Percentiles rank a stretch among this genome's conserved stretches.
Evolutionary conservation across 805 yeast species (phyloP).

Genomic region (Brettanomyces naardenensis): DNA sequence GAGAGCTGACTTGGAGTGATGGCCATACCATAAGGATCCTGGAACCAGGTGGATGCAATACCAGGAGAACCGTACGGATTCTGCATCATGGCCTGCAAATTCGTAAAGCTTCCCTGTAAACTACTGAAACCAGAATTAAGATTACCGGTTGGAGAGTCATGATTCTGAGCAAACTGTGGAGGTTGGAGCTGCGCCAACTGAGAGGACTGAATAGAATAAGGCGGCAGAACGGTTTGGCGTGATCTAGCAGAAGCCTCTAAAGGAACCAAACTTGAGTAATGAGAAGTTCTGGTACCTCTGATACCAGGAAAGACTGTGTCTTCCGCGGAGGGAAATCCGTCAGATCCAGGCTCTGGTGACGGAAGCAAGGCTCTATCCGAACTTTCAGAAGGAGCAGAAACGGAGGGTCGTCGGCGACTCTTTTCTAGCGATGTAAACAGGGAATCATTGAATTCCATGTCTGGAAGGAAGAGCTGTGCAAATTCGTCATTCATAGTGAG

Average conservation of each 20-base stretch:
- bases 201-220: too few species aligned
- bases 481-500: constrained; percentile 7
- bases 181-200: too few species aligned
- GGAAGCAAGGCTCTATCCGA: background rate
- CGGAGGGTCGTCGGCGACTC: background rate
- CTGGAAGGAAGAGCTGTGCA: constrained; percentile 8
- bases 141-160: too few species aligned
- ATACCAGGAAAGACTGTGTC: background rate
- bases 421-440: background rate
- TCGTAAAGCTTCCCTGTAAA: too few species aligned
- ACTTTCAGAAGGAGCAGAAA: background rate
- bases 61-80: too few species aligned
- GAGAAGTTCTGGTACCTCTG: constrained; percentile 5
- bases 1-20: too few species aligned
- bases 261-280: constrained; percentile 7
- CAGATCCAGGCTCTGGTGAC: background rate
- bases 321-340: background rate
- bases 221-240: too few species aligned
- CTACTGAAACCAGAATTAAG: too few species aligned
- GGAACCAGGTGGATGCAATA: too few species aligned
- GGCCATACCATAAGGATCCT: too few species aligned
- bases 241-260: constrained; percentile 7
- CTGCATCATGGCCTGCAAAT: too few species aligned
- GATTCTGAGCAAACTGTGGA: too few species aligned
- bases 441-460: constrained; percentile 3